Evolutionary conservation across 305 asterid species (phyloP).

Genomic region (Fraxinus sp.): DNA sequence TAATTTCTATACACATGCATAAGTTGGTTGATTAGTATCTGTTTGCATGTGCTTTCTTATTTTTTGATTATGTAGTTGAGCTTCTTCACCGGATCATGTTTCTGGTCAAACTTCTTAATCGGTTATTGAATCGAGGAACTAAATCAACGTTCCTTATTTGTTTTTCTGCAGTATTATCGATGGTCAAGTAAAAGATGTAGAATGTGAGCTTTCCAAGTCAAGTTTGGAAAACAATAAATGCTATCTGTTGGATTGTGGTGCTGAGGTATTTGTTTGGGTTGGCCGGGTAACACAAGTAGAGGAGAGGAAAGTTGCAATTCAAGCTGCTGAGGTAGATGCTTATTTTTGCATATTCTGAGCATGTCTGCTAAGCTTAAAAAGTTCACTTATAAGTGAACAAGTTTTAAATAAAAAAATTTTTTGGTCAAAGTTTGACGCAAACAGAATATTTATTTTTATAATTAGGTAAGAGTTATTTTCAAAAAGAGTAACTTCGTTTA

Average conservation of each 20-base stretch:
- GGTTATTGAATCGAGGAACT: slow-evolving; percentile 20
- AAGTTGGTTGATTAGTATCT: background rate
- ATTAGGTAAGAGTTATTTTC: background rate
- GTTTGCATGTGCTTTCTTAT: slow-evolving; percentile 4
- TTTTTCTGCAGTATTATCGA: slow-evolving; percentile 61
- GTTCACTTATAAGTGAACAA: background rate
- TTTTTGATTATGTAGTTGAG: slow-evolving; percentile 1
- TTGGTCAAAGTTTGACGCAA: background rate
- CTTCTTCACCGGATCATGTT: background rate
- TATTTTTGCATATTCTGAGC: slow-evolving; percentile 18
- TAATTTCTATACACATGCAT: background rate
- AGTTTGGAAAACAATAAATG: slow-evolving; percentile 81
- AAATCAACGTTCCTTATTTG: slow-evolving; percentile 12
- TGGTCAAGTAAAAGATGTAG: slow-evolving; percentile 63
- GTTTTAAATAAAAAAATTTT: background rate
- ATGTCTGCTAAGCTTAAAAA: background rate
- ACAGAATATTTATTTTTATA: background rate
- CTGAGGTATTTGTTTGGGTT: slow-evolving; percentile 94
- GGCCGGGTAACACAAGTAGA: slow-evolving; percentile 97
- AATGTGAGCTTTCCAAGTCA: slow-evolving; percentile 85
- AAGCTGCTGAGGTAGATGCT: slow-evolving; percentile 74
- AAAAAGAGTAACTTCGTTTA: background rate
- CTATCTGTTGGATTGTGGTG: slow-evolving; percentile 90
- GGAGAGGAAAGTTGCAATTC: slow-evolving; percentile 85
- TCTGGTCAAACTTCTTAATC: slow-evolving; percentile 16